Evolutionary conservation across 768 basidiomycete species (phyloP).

Genomic region (Podaxis rugospora): DNA sequence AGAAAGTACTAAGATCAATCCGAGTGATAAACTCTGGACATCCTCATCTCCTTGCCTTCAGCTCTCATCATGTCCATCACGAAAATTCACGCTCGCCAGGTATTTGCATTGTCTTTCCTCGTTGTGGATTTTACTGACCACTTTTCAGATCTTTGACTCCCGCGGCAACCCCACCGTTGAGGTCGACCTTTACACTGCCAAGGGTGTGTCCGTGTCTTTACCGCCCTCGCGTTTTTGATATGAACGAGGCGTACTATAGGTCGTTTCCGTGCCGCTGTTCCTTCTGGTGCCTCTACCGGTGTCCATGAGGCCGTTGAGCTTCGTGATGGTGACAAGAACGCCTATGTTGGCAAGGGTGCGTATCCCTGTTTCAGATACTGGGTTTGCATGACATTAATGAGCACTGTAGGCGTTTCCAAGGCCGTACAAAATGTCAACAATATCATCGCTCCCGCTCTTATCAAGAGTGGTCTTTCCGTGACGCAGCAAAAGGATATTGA

Average conservation of each 20-base stretch:
- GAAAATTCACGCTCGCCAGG: slow-evolving; percentile 92
- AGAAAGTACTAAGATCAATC: slow-evolving; percentile 31
- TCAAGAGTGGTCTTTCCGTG: slow-evolving; percentile 79
- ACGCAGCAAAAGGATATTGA: slow-evolving; percentile 94
- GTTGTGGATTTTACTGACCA: slow-evolving; percentile 5
- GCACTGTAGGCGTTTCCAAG: slow-evolving; percentile 74
- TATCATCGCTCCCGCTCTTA: slow-evolving; percentile 82
- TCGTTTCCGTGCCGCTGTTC: slow-evolving; percentile 90
- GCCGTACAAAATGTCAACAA: slow-evolving; percentile 94
- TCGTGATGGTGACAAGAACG: slow-evolving; percentile 90
- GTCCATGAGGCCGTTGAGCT: slow-evolving; percentile 98
- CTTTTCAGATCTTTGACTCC: slow-evolving; percentile 92
- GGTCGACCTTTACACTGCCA: slow-evolving; percentile 83
- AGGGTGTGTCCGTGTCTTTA: slow-evolving; percentile 47
- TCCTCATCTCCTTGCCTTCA: slow-evolving; percentile 23
- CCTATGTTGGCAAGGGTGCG: slow-evolving; percentile 94
- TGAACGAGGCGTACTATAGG: slow-evolving; percentile 39
- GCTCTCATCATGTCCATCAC: slow-evolving; percentile 78
- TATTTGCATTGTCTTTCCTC: slow-evolving; percentile 25
- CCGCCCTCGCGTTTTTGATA: background rate
- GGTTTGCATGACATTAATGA: slow-evolving; percentile 12
- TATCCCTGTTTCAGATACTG: slow-evolving; percentile 6
- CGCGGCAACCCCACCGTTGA: slow-evolving; percentile 98
- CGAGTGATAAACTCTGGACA: slow-evolving; percentile 27
- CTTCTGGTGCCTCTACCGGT: slow-evolving; percentile 98